Evolutionary conservation across 768 basidiomycete species (phyloP).

Genomic region (Suillus americanus): DNA sequence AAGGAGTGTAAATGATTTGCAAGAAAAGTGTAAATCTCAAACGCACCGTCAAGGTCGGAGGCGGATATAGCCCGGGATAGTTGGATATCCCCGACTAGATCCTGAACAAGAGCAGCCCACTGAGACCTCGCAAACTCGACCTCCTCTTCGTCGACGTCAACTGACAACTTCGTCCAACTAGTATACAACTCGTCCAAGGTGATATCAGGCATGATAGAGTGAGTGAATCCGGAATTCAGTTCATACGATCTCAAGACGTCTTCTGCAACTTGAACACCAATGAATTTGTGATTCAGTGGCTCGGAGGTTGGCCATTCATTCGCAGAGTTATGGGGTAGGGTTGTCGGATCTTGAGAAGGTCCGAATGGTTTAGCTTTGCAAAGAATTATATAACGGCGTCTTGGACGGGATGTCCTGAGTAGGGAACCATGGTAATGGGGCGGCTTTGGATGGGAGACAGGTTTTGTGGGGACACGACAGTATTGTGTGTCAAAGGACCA

Average conservation of each 20-base stretch:
- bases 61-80: neutral
- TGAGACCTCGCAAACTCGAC: slow-evolving; percentile 33
- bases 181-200: neutral
- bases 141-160: slow-evolving; percentile 34
- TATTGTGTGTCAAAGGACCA: slow-evolving; percentile 6
- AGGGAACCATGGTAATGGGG: slow-evolving; percentile 36
- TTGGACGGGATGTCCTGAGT: slow-evolving; percentile 19
- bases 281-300: slow-evolving; percentile 39
- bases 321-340: neutral
- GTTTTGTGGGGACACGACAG: neutral
- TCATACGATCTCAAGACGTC: slow-evolving; percentile 42
- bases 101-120: slow-evolving; percentile 44
- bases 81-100: slow-evolving; percentile 34
- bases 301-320: neutral
- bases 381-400: slow-evolving; percentile 7
- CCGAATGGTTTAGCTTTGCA: slow-evolving; percentile 4
- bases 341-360: slow-evolving; percentile 10
- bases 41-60: slow-evolving; percentile 7
- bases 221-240: slow-evolving; percentile 40
- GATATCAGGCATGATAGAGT: slow-evolving; percentile 17
- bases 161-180: slow-evolving; percentile 3
- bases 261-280: slow-evolving; percentile 38
- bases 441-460: slow-evolving; percentile 23
- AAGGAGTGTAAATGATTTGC: neutral
- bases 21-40: neutral